These are phyloP conservation scores for Sporisorium sorghi DNA, from an alignment of 1,284 basidiomycete species.

Conservation along the genomic window DNA sequence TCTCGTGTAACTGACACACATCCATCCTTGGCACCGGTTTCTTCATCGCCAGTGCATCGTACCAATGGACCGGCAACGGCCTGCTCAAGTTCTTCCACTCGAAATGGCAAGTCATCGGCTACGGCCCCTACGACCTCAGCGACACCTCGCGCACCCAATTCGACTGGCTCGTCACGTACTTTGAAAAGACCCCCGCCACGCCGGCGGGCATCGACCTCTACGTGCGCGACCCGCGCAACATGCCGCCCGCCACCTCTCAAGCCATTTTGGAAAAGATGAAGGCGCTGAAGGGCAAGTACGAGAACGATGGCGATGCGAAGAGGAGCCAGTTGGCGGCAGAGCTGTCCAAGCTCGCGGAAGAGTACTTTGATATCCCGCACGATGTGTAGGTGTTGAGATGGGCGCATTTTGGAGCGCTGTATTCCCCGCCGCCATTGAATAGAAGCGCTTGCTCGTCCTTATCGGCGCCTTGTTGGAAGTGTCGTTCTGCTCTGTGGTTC, in stretches of 20 bases:
- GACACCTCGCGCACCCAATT: slow-evolving; percentile 35
- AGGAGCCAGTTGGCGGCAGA: slow-evolving; percentile 30
- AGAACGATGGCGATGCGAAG: slow-evolving; percentile 23
- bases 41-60: slow-evolving; percentile 28
- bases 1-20: not conserved
- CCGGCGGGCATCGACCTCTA: slow-evolving; percentile 48
- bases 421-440: too few relatives aligned
- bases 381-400: slow-evolving; percentile 18
- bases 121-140: slow-evolving; percentile 46
- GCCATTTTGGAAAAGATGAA: slow-evolving; percentile 36
- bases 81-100: slow-evolving; percentile 49
- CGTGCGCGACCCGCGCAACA: slow-evolving; percentile 37
- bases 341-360: slow-evolving; percentile 33
- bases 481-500: too few relatives aligned
- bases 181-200: slow-evolving; percentile 49
- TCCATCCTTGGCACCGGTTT: not conserved
- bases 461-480: too few relatives aligned
- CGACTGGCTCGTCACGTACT: slow-evolving; percentile 53
- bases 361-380: slow-evolving; percentile 42
- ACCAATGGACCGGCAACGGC: slow-evolving; percentile 52
- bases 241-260: slow-evolving; percentile 33
- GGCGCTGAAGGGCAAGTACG: slow-evolving; percentile 25
- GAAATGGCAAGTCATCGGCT: slow-evolving; percentile 53
- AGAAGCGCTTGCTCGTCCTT: too few relatives aligned
- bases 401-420: not conserved